These are phyloP conservation scores for Termitomyces eurrhizus DNA, from an alignment of 768 basidiomycete species.

Conservation along the genomic window DNA sequence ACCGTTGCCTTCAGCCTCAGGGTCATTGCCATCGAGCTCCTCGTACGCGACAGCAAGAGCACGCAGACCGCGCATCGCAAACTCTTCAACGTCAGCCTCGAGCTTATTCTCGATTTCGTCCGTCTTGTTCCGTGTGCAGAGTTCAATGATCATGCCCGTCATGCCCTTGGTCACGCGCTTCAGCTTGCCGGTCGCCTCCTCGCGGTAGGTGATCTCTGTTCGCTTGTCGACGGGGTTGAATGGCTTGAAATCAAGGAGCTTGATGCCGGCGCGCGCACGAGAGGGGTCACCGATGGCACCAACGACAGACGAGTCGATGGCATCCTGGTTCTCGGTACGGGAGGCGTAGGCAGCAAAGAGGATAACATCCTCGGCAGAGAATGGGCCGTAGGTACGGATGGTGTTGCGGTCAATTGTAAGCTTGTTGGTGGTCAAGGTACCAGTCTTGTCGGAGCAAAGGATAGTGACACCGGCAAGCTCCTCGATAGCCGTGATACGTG, in stretches of 20 bases:
- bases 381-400: slow-evolving; percentile 86
- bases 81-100: slow-evolving; percentile 95
- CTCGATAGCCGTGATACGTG: slow-evolving; percentile 98
- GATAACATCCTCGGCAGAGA: slow-evolving; percentile 87
- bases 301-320: slow-evolving; percentile 89
- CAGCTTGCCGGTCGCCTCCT: slow-evolving; percentile 90
- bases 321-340: slow-evolving; percentile 98
- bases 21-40: slow-evolving; percentile 81
- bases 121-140: slow-evolving; percentile 97
- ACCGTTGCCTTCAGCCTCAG: slow-evolving; percentile 88
- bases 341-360: slow-evolving; percentile 94
- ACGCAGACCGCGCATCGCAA: slow-evolving; percentile 93
- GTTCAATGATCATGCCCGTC: slow-evolving; percentile 98
- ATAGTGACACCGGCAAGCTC: slow-evolving; percentile 98
- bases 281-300: slow-evolving; percentile 66
- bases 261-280: slow-evolving; percentile 88
- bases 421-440: slow-evolving; percentile 98
- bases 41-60: slow-evolving; percentile 96
- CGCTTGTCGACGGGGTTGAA: slow-evolving; percentile 99
- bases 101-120: slow-evolving; percentile 87
- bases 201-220: slow-evolving; percentile 97
- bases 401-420: slow-evolving; percentile 94
- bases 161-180: slow-evolving; percentile 99
- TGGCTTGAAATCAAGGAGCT: slow-evolving; percentile 97
- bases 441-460: slow-evolving; percentile 98